phyloP scores from a whole-genome alignment of 108 stramenopile genomes.

The Mediolabrus comicus region DNA sequence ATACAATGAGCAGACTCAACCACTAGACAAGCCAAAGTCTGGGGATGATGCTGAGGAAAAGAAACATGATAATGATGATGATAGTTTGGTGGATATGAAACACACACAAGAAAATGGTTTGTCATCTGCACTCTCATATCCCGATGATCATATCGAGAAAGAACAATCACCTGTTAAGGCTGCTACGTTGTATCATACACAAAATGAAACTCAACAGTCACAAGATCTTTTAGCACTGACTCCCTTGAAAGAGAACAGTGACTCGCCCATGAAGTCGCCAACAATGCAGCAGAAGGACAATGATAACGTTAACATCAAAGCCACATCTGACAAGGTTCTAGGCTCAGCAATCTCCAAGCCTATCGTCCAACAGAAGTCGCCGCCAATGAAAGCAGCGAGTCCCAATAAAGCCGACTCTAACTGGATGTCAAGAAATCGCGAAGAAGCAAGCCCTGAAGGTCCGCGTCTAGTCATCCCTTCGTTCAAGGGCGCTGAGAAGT shows the following conservation, averaged over 20 bases:
- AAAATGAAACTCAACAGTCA: slow-evolving; percentile 13
- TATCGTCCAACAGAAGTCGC: neutral
- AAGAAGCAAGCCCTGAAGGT: neutral
- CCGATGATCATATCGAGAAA: slow-evolving; percentile 19
- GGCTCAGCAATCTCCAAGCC: neutral
- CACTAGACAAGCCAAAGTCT: slow-evolving; percentile 1
- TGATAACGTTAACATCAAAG: neutral
- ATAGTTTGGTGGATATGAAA: slow-evolving; percentile 14
- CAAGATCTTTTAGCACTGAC: slow-evolving; percentile 30
- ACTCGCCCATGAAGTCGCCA: neutral
- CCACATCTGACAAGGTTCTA: neutral
- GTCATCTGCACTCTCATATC: slow-evolving; percentile 27
- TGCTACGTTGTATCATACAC: neutral
- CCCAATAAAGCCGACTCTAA: neutral
- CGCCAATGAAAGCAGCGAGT: neutral
- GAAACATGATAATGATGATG: neutral
- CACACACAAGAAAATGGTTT: slow-evolving; percentile 26
- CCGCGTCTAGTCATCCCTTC: slow-evolving; percentile 20
- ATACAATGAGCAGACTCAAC: neutral
- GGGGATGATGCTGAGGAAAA: neutral
- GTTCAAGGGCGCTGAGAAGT: neutral
- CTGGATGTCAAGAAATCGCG: slow-evolving; percentile 22
- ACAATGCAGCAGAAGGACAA: neutral
- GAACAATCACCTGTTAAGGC: neutral
- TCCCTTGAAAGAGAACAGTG: neutral